Percentiles rank a stretch among this genome's conserved stretches.
Evolutionary conservation across 768 basidiomycete species (phyloP).

Genomic region (Pseudohyphozyma bogoriensis): DNA sequence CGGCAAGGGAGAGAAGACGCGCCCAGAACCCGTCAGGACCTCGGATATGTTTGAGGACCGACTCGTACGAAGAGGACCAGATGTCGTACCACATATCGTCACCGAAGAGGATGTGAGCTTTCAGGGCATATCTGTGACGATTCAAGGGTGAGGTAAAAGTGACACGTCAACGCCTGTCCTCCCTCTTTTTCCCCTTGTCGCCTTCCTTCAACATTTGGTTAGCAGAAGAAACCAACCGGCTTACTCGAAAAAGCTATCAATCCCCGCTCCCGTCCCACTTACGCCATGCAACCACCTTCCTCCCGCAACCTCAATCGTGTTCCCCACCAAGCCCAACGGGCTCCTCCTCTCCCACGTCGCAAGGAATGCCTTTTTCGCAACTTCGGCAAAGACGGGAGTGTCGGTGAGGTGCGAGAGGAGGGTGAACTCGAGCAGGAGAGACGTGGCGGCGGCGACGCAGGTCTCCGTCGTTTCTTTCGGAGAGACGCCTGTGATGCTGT

Average conservation of each 20-base stretch:
- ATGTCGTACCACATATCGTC: constrained; percentile 72
- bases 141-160: neutral
- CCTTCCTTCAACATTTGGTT: too few relatives aligned
- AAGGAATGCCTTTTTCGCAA: constrained; percentile 80
- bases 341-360: constrained; percentile 87
- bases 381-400: constrained; percentile 79
- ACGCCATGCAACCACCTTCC: constrained; percentile 36
- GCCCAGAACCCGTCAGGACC: constrained; percentile 83
- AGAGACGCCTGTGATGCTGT: constrained; percentile 48
- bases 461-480: constrained; percentile 80
- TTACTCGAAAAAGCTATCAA: constrained; percentile 85
- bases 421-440: constrained; percentile 87
- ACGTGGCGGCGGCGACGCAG: constrained; percentile 87
- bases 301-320: constrained; percentile 60
- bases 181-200: too few relatives aligned
- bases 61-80: constrained; percentile 71
- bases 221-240: constrained; percentile 6
- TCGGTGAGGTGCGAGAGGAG: constrained; percentile 82
- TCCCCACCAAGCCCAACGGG: constrained; percentile 73
- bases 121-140: constrained; percentile 54
- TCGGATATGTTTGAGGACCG: constrained; percentile 75
- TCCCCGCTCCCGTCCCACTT: constrained; percentile 80
- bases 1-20: constrained; percentile 25
- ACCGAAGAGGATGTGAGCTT: constrained; percentile 70
- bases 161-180: neutral